These are phyloP conservation scores for Penicilliopsis zonata DNA, from an alignment of 495 filamentous ascomycete species.

Conservation along the genomic window DNA sequence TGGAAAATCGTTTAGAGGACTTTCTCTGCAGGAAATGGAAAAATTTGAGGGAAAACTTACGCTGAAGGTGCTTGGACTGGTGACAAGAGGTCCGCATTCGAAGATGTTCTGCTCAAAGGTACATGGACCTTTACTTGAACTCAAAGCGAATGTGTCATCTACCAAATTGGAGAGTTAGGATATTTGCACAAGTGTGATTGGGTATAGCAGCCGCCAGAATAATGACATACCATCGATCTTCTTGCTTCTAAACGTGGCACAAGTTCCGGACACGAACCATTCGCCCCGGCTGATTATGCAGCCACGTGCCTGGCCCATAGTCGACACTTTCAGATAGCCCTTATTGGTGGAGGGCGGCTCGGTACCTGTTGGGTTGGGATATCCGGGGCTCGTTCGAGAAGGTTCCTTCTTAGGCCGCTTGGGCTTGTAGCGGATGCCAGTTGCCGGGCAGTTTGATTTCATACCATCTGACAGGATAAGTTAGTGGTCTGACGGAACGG, in stretches of 20 bases:
- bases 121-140: slow-evolving; percentile 47
- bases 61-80: slow-evolving; percentile 29
- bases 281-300: slow-evolving; percentile 59
- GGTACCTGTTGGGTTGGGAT: slow-evolving; percentile 26
- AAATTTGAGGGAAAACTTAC: slow-evolving; percentile 10
- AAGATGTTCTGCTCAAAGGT: slow-evolving; percentile 34
- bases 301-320: slow-evolving; percentile 38
- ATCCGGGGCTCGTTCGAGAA: slow-evolving; percentile 22
- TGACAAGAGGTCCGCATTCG: slow-evolving; percentile 36
- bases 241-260: slow-evolving; percentile 52
- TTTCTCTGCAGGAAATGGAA: slow-evolving; percentile 1
- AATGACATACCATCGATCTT: slow-evolving; percentile 24
- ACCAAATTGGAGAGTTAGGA: neutral
- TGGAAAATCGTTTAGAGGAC: no score
- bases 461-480: slow-evolving; percentile 34
- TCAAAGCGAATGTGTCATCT: slow-evolving; percentile 47
- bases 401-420: slow-evolving; percentile 34
- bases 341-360: slow-evolving; percentile 39
- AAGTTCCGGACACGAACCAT: slow-evolving; percentile 60
- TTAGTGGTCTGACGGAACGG: neutral
- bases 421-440: slow-evolving; percentile 55
- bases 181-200: neutral
- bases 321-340: slow-evolving; percentile 48
- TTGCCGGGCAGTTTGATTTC: slow-evolving; percentile 48
- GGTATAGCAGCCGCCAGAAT: neutral